These are phyloP conservation scores for Penstemon barbatus DNA, from an alignment of 257 asterid genomes.

Conservation along the genomic window DNA sequence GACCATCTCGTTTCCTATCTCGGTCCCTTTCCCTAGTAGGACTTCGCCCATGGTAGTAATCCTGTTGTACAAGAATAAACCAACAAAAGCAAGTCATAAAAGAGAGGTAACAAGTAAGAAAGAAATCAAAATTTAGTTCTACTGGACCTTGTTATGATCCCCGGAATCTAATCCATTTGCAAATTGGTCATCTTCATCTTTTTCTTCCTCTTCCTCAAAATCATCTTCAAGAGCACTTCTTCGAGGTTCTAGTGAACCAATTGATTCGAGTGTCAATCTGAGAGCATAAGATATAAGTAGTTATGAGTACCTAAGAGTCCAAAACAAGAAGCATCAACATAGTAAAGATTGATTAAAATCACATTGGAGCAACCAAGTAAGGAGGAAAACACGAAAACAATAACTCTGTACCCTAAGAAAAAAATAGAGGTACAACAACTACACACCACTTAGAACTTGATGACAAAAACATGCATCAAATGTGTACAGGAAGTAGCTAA, in stretches of 20 bases:
- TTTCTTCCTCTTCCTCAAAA: slow-evolving; percentile 97
- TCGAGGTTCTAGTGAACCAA: slow-evolving; percentile 77
- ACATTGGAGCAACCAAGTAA: slow-evolving; percentile 2
- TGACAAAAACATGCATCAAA: slow-evolving; percentile 3
- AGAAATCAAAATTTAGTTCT: neutral
- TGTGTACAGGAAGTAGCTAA: slow-evolving; percentile 9
- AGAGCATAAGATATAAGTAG: slow-evolving; percentile 22
- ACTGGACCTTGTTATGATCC: slow-evolving; percentile 64
- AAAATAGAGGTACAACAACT: neutral
- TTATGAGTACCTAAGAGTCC: slow-evolving; percentile 9
- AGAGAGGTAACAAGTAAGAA: slow-evolving; percentile 18
- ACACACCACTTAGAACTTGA: neutral
- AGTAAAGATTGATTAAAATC: neutral
- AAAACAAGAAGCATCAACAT: neutral
- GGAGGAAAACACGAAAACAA: slow-evolving; percentile 7
- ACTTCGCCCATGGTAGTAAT: slow-evolving; percentile 63
- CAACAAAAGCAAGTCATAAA: slow-evolving; percentile 13
- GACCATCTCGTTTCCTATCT: slow-evolving; percentile 77
- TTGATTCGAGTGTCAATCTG: slow-evolving; percentile 79
- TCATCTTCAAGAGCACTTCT: slow-evolving; percentile 99
- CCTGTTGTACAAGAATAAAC: slow-evolving; percentile 45
- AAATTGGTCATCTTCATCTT: slow-evolving; percentile 80
- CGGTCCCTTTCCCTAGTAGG: slow-evolving; percentile 86
- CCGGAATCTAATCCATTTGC: slow-evolving; percentile 58
- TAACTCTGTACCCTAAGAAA: neutral